Percentiles rank a stretch among this genome's conserved stretches.
Conservation (phyloP, 768 basidiomycete species). For the Crepidotus variabilis region DNA sequence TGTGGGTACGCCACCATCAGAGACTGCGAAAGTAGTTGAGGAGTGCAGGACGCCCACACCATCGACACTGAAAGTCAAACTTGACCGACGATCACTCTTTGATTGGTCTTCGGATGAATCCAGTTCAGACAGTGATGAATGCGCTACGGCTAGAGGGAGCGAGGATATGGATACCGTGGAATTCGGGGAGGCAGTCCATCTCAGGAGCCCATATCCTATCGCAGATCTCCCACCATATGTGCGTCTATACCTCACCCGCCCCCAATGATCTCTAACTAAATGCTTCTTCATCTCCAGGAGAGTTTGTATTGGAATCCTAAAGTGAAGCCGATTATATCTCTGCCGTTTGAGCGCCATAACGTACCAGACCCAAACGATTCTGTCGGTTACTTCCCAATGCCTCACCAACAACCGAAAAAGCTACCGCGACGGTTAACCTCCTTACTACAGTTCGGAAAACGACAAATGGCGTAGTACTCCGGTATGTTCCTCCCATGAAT, state of each 20-base stretch:
- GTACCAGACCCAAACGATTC: constrained; percentile 21
- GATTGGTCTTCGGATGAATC: not conserved
- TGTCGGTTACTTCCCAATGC: constrained; percentile 26
- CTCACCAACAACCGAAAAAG: not conserved
- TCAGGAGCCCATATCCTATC: not conserved
- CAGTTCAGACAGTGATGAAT: not conserved
- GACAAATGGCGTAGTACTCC: not conserved
- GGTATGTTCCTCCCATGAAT: not conserved
- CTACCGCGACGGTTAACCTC: not conserved
- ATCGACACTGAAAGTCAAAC: not conserved
- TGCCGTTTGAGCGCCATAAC: constrained; percentile 15
- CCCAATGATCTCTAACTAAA: not conserved
- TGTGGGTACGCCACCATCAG: constrained; percentile 5
- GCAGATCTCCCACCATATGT: not conserved
- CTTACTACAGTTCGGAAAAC: not conserved
- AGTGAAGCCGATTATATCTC: constrained; percentile 15
- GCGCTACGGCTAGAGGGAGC: not conserved
- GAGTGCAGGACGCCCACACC: not conserved
- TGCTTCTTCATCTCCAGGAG: constrained; percentile 2
- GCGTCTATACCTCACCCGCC: not conserved
- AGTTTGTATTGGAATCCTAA: constrained; percentile 17
- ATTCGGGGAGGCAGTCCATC: not conserved
- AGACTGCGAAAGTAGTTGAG: not conserved
- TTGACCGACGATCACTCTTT: not conserved
- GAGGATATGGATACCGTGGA: not conserved